These are phyloP conservation scores for Fusarium veterinarium DNA, from an alignment of 2,329 filamentous ascomycete species.

Conservation along the genomic window DNA sequence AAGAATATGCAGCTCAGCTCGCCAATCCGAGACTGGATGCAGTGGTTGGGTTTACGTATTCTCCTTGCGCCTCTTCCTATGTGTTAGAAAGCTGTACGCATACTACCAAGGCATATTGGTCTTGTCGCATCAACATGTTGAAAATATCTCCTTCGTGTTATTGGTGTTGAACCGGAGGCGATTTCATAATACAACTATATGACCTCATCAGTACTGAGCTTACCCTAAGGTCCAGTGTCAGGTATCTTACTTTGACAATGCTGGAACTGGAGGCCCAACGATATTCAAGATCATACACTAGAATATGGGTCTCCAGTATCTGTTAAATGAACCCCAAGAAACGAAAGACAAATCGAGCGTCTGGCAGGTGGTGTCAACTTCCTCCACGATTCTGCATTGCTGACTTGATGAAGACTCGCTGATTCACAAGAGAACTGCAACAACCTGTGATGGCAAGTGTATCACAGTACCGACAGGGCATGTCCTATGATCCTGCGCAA, in stretches of 20 bases:
- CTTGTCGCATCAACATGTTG: conserved; percentile 61
- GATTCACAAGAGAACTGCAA: conserved; percentile 72
- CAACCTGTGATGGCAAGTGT: conserved; percentile 72
- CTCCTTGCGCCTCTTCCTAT: conserved; percentile 44
- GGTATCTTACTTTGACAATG: conserved; percentile 68
- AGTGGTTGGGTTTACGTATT: conserved; percentile 9
- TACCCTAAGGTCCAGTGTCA: neutral
- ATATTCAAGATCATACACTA: conserved; percentile 70
- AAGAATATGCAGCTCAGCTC: conserved; percentile 26
- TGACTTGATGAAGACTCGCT: conserved; percentile 62
- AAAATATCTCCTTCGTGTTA: conserved; percentile 75
- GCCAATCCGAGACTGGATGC: conserved; percentile 36
- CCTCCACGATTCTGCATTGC: neutral
- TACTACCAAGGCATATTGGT: conserved; percentile 61
- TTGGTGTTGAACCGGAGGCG: conserved; percentile 70
- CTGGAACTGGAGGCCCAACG: conserved; percentile 76
- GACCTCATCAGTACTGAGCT: neutral
- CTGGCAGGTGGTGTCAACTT: conserved; percentile 48
- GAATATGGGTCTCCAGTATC: conserved; percentile 65
- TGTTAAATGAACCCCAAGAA: conserved; percentile 63
- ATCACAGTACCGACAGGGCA: conserved; percentile 69
- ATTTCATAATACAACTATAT: conserved; percentile 73
- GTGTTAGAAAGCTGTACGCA: conserved; percentile 71
- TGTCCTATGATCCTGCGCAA: conserved; percentile 65
- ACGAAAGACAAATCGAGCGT: conserved; percentile 59